These are phyloP conservation scores for Rhamnella rubrinervis DNA, from an alignment of 331 rosid genomes.

Conservation along the genomic window DNA sequence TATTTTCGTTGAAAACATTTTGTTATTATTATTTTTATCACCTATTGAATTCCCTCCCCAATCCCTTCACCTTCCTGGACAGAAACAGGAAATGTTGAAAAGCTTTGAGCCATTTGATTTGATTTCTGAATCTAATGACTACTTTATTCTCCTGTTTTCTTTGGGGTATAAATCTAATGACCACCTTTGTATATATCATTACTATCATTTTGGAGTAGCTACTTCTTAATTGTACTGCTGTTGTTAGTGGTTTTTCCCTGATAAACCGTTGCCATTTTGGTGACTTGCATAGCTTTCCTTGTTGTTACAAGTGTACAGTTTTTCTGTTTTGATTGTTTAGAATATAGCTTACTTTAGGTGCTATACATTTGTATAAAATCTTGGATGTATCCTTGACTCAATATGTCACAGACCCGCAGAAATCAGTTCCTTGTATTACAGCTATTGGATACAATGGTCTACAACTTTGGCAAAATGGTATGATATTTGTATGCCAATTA, in stretches of 20 bases:
- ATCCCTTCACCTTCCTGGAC: not conserved
- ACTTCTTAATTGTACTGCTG: not conserved
- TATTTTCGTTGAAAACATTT: not conserved
- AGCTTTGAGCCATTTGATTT: not conserved
- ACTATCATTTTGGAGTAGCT: not conserved
- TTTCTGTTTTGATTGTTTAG: not conserved
- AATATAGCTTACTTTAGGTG: not conserved
- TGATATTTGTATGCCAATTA: not conserved
- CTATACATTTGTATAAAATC: not conserved
- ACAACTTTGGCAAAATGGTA: constrained; percentile 64
- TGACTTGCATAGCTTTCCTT: not conserved
- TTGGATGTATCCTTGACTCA: constrained; percentile 38
- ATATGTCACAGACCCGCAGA: constrained; percentile 47
- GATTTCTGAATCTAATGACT: not conserved
- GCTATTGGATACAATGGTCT: constrained; percentile 59
- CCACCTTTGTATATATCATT: not conserved
- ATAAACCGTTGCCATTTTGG: not conserved
- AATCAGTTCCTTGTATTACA: constrained; percentile 47
- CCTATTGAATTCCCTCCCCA: not conserved
- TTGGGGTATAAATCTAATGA: not conserved
- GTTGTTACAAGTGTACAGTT: not conserved
- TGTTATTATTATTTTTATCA: not conserved
- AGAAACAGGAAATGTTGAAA: not conserved
- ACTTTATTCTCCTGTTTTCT: too few species aligned
- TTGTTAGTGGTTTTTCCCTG: not conserved